Percentiles rank a stretch among this genome's conserved stretches.
phyloP scores from a whole-genome alignment of 768 basidiomycete genomes.

The Psilocybe subaeruginosa region DNA sequence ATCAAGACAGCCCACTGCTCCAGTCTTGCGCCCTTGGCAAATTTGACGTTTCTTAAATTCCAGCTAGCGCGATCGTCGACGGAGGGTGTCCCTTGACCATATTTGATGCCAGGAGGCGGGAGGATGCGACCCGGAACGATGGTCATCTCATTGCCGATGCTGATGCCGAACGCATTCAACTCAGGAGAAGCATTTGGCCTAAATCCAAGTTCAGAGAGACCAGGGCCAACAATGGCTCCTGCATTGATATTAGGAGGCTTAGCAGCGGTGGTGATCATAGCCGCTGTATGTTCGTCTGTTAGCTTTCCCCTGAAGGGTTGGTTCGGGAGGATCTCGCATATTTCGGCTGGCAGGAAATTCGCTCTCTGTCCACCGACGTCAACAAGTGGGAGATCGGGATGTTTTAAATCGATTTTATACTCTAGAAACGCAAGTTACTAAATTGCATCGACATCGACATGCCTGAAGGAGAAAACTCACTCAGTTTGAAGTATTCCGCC shows the following conservation, averaged over 20 bases:
- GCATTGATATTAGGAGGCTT: conserved; percentile 75
- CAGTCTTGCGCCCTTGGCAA: conserved; percentile 57
- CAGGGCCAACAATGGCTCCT: conserved; percentile 56
- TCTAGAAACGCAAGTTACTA: conserved; percentile 42
- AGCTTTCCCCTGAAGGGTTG: conserved; percentile 75
- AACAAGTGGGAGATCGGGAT: conserved; percentile 58
- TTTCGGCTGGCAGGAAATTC: conserved; percentile 65
- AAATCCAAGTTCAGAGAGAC: conserved; percentile 66
- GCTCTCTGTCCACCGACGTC: conserved; percentile 56
- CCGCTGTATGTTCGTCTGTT: conserved; percentile 66
- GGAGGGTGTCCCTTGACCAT: conserved; percentile 46
- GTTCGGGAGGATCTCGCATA: conserved; percentile 71
- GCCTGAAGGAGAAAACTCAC: conserved; percentile 41
- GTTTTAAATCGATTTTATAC: conserved; percentile 54
- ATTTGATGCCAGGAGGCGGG: conserved; percentile 60
- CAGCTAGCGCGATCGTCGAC: conserved; percentile 74
- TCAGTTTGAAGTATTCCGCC: conserved; percentile 65
- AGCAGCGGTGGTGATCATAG: conserved; percentile 75
- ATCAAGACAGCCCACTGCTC: conserved; percentile 71
- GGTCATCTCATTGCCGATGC: conserved; percentile 64
- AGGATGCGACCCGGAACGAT: conserved; percentile 74
- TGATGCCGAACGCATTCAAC: conserved; percentile 63
- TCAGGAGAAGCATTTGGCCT: conserved; percentile 35
- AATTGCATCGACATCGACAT: conserved; percentile 30
- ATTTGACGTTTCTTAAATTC: conserved; percentile 73